A percentile compares a stretch with the other conserved stretches of the same genome.
These are phyloP conservation scores for Candida koratica DNA, from an alignment of 805 yeast genomes.

Conservation along the genomic window DNA sequence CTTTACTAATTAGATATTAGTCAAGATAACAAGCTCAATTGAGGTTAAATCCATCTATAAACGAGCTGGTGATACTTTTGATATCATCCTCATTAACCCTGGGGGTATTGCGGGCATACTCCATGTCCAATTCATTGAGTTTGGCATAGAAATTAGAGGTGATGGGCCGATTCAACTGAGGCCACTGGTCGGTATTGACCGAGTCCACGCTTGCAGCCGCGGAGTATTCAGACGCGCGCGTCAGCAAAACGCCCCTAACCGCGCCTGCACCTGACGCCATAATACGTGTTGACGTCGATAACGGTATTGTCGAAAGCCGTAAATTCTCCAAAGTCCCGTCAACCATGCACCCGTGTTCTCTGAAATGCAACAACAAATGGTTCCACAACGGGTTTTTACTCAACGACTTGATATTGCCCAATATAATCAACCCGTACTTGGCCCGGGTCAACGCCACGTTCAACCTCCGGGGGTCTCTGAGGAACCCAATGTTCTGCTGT, in stretches of 20 bases:
- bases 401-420: slow-evolving; percentile 82
- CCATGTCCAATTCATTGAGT: slow-evolving; percentile 21
- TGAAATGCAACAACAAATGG: slow-evolving; percentile 66
- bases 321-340: slow-evolving; percentile 84
- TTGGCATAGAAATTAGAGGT: slow-evolving; percentile 34
- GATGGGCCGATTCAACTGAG: slow-evolving; percentile 20
- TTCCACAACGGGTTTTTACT: slow-evolving; percentile 74
- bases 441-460: slow-evolving; percentile 45
- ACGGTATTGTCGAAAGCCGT: slow-evolving; percentile 65
- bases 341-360: slow-evolving; percentile 83
- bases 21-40: no score
- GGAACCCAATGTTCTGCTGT: slow-evolving; percentile 38
- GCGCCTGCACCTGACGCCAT: not conserved
- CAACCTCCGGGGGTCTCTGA: slow-evolving; percentile 41
- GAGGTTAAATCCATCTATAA: slow-evolving; percentile 30
- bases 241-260: no score
- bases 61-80: slow-evolving; percentile 34
- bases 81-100: slow-evolving; percentile 29
- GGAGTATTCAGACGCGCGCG: not conserved
- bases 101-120: slow-evolving; percentile 7
- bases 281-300: slow-evolving; percentile 24
- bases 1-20: no score
- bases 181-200: slow-evolving; percentile 25
- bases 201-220: slow-evolving; percentile 6
- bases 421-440: slow-evolving; percentile 44